These are phyloP conservation scores for Elsinoe fawcettii DNA, from an alignment of 2,329 filamentous ascomycete genomes.

Conservation along the genomic window DNA sequence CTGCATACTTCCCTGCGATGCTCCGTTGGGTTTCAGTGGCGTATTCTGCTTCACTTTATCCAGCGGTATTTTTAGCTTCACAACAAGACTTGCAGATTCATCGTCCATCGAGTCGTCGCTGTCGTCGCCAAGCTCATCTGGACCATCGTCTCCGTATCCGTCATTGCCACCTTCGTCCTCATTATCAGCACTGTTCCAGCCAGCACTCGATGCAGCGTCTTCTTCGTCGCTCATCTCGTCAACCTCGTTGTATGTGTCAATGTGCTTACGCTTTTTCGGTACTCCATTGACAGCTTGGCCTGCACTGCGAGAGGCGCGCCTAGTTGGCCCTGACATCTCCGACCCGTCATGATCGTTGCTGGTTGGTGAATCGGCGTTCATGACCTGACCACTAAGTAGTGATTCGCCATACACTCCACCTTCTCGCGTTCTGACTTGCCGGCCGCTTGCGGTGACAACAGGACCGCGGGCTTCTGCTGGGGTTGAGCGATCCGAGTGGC, in stretches of 20 bases:
- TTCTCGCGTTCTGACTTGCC: slow-evolving; percentile 66
- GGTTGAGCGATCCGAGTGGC: slow-evolving; percentile 63
- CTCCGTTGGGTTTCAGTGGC: background rate
- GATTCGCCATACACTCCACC: slow-evolving; percentile 56
- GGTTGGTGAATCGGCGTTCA: slow-evolving; percentile 34
- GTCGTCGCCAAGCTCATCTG: slow-evolving; percentile 42
- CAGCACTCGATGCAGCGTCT: slow-evolving; percentile 47
- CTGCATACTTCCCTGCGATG: background rate
- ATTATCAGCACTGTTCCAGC: slow-evolving; percentile 30
- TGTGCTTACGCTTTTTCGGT: slow-evolving; percentile 41
- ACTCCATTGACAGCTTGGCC: slow-evolving; percentile 24
- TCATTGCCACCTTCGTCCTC: slow-evolving; percentile 67
- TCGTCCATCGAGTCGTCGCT: slow-evolving; percentile 26
- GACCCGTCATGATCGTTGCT: slow-evolving; percentile 35
- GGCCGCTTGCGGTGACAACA: slow-evolving; percentile 71
- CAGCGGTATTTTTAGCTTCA: slow-evolving; percentile 51
- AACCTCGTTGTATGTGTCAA: slow-evolving; percentile 50
- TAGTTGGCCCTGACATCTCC: slow-evolving; percentile 27
- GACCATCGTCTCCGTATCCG: slow-evolving; percentile 43
- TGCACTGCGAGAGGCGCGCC: slow-evolving; percentile 31
- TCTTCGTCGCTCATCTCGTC: slow-evolving; percentile 53
- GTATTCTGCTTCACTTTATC: background rate
- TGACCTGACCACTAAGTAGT: slow-evolving; percentile 48
- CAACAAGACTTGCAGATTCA: slow-evolving; percentile 55
- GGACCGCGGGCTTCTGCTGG: slow-evolving; percentile 61